These are phyloP conservation scores for Malassezia obtusa DNA, from an alignment of 1,284 basidiomycete genomes.

Conservation along the genomic window DNA sequence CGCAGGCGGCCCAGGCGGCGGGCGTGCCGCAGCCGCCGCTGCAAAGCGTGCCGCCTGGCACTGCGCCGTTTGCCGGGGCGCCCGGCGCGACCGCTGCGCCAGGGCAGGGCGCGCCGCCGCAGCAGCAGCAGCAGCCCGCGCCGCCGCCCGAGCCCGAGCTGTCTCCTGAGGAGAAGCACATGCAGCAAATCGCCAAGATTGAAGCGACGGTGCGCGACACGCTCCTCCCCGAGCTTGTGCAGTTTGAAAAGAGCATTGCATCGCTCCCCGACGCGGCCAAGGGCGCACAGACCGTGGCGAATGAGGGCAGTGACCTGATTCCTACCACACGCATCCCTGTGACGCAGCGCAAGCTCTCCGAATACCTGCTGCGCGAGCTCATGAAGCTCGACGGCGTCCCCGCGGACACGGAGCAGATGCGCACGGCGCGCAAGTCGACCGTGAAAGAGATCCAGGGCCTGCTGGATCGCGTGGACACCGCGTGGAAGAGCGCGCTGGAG, in stretches of 20 bases:
- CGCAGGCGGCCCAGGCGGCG: background rate
- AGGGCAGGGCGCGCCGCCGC: background rate
- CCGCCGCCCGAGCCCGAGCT: background rate
- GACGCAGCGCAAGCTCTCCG: conserved; percentile 34
- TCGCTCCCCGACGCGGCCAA: conserved; percentile 2
- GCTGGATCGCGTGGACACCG: conserved; percentile 41
- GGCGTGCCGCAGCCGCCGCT: background rate
- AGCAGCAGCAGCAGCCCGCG: background rate
- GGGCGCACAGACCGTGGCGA: background rate
- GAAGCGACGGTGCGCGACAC: conserved; percentile 19
- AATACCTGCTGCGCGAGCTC: conserved; percentile 36
- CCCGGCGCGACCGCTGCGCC: background rate
- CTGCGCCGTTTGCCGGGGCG: background rate
- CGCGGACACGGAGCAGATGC: conserved; percentile 31
- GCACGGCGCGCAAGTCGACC: conserved; percentile 33
- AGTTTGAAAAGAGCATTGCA: conserved; percentile 24
- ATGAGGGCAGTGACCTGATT: background rate
- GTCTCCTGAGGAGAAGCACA: conserved; percentile 22
- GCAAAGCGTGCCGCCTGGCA: conserved; percentile 1
- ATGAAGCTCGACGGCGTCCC: conserved; percentile 35
- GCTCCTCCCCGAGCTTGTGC: conserved; percentile 32
- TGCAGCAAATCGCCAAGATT: conserved; percentile 30
- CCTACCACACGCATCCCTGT: conserved; percentile 16
- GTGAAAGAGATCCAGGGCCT: conserved; percentile 41
- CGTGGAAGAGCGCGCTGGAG: conserved; percentile 25